Conservation (phyloP, 177 flowering plant species). For the Telopea speciosissima region DNA sequence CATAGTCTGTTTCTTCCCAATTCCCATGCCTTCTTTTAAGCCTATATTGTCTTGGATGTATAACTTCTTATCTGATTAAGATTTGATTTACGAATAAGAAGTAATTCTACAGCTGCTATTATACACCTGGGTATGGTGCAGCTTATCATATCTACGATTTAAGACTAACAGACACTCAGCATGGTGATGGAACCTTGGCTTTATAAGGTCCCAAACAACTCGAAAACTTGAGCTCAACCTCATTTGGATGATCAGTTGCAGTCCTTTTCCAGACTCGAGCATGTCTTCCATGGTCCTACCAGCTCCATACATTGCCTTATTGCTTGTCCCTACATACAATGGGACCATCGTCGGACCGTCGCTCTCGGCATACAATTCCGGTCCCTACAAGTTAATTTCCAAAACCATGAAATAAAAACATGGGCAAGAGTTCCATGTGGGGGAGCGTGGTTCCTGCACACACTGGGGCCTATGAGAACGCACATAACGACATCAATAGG, state of each 20-base stretch:
- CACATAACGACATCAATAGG: too few relatives aligned
- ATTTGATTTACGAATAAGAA: background rate
- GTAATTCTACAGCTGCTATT: constrained; percentile 40
- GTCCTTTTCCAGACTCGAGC: constrained; percentile 55
- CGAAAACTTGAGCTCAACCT: constrained; percentile 37
- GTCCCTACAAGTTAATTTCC: constrained; percentile 26
- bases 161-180: constrained; percentile 45
- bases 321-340: constrained; percentile 46
- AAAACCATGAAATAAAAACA: background rate
- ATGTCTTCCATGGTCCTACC: constrained; percentile 74
- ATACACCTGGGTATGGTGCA: constrained; percentile 37
- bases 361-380: constrained; percentile 32
- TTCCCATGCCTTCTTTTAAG: too few relatives aligned
- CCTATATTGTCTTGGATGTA: too few relatives aligned
- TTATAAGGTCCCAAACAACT: constrained; percentile 45
- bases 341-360: constrained; percentile 20
- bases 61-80: too few relatives aligned
- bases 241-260: constrained; percentile 43
- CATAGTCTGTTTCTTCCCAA: too few relatives aligned
- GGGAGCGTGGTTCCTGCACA: too few relatives aligned
- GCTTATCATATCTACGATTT: constrained; percentile 25
- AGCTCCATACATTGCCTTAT: constrained; percentile 76
- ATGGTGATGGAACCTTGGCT: constrained; percentile 44
- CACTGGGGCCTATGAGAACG: too few relatives aligned
- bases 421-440: too few relatives aligned